Evolutionary conservation across 1,284 basidiomycete genomes (phyloP).

Genomic region (Moniliophthora roreri): DNA sequence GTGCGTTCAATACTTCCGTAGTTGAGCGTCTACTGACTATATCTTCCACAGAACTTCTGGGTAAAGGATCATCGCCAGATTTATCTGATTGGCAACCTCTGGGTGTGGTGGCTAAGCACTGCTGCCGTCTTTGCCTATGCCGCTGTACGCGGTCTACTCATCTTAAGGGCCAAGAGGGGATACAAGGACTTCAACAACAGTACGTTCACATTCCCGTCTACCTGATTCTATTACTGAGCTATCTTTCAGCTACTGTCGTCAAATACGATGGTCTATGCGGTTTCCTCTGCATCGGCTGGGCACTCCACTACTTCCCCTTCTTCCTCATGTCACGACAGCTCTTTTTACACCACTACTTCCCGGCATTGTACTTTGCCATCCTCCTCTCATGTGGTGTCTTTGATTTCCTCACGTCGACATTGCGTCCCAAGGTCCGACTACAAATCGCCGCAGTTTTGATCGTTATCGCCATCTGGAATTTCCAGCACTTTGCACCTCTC

Average conservation of each 20-base stretch:
- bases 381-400: constrained; percentile 80
- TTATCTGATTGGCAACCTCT: constrained; percentile 93
- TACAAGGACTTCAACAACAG: constrained; percentile 90
- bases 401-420: constrained; percentile 79
- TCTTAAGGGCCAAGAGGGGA: constrained; percentile 89
- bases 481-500: constrained; percentile 79
- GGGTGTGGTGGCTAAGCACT: constrained; percentile 89
- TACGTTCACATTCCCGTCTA: constrained; percentile 38
- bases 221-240: neutral
- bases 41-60: constrained; percentile 86
- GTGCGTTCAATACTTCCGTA: constrained; percentile 45
- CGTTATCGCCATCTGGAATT: constrained; percentile 78
- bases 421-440: constrained; percentile 76
- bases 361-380: constrained; percentile 93
- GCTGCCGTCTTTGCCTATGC: constrained; percentile 71
- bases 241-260: constrained; percentile 70
- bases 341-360: constrained; percentile 97
- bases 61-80: constrained; percentile 95
- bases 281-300: constrained; percentile 93
- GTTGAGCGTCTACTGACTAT: neutral
- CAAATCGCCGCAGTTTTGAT: constrained; percentile 78
- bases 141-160: constrained; percentile 70
- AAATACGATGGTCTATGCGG: constrained; percentile 92
- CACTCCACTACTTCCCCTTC: constrained; percentile 95
- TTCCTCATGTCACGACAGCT: constrained; percentile 95